These are phyloP conservation scores for Phlebiopsis gigantea DNA, from an alignment of 768 basidiomycete genomes.

Conservation along the genomic window DNA sequence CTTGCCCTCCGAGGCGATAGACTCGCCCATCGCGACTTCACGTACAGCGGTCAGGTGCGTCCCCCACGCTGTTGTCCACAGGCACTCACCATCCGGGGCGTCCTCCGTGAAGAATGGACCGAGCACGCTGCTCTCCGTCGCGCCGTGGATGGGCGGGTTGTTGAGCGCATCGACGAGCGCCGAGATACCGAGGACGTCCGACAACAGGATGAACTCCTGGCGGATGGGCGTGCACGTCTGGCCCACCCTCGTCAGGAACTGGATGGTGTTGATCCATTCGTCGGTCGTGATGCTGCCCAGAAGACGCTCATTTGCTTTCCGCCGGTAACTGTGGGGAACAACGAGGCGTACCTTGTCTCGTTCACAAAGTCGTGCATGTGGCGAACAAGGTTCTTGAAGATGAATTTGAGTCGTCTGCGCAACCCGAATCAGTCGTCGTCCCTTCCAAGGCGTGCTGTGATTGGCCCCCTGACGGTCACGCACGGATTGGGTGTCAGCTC, in stretches of 20 bases:
- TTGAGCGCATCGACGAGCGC: conserved; percentile 72
- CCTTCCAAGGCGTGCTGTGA: neutral
- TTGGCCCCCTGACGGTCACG: conserved; percentile 10
- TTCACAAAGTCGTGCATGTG: conserved; percentile 73
- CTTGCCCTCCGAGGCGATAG: conserved; percentile 84
- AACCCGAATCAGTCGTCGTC: conserved; percentile 6
- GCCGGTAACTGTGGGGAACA: too few relatives aligned
- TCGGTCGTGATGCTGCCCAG: conserved; percentile 58
- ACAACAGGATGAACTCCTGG: conserved; percentile 80
- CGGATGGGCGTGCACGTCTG: conserved; percentile 62
- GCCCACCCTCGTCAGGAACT: conserved; percentile 73
- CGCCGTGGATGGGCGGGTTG: conserved; percentile 54
- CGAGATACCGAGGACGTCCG: conserved; percentile 75
- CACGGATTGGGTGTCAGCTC: conserved; percentile 36
- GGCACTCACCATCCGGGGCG: conserved; percentile 55
- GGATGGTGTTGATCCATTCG: conserved; percentile 79
- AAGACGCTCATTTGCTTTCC: neutral
- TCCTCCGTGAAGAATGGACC: conserved; percentile 84
- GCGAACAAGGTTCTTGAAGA: conserved; percentile 47
- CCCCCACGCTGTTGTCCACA: neutral
- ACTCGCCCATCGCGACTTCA: conserved; percentile 54
- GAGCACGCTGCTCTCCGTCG: conserved; percentile 72
- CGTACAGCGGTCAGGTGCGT: neutral
- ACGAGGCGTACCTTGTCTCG: conserved; percentile 54
- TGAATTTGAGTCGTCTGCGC: conserved; percentile 38